phyloP scores from a whole-genome alignment of 192 early-diverging fungal genomes.

The Podila verticillata region DNA sequence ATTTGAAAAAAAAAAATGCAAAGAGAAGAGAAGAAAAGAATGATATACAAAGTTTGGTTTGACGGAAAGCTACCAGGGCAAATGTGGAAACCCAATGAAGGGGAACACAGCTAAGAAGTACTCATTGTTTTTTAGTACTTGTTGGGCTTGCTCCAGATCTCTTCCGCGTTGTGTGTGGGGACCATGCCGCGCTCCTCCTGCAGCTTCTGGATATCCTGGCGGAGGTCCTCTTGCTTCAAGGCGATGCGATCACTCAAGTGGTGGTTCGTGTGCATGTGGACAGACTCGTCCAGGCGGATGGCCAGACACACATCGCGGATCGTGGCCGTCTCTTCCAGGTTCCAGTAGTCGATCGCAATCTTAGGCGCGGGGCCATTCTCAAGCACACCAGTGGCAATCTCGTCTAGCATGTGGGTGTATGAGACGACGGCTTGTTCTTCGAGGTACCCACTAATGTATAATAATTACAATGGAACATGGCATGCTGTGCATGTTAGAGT shows the following conservation, averaged over 20 bases:
- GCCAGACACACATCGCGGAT: constrained; percentile 88
- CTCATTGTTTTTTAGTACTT: constrained; percentile 21
- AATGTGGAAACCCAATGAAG: neutral
- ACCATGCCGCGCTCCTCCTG: constrained; percentile 47
- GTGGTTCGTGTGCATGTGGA: constrained; percentile 94
- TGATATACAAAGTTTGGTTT: neutral
- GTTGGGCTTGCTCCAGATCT: constrained; percentile 40
- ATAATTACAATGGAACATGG: neutral
- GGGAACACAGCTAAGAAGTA: neutral
- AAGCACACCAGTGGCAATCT: constrained; percentile 82
- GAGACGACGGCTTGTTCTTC: constrained; percentile 95
- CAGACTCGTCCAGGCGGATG: constrained; percentile 88
- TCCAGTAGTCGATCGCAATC: constrained; percentile 89
- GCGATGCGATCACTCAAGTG: constrained; percentile 77
- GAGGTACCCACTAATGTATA: constrained; percentile 73
- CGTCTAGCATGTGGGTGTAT: constrained; percentile 87
- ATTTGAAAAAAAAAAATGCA: neutral
- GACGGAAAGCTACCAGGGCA: neutral
- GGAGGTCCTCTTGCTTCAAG: constrained; percentile 43
- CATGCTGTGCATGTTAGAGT: too few species aligned
- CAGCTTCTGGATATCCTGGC: constrained; percentile 40
- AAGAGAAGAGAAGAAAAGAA: neutral
- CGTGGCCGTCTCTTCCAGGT: constrained; percentile 75
- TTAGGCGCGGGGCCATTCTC: constrained; percentile 80
- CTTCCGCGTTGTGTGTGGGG: constrained; percentile 32